Evolutionary conservation across 495 filamentous ascomycete genomes (phyloP), one percentile per base, ranked within the genome.

Genomic region (Aspergillus carlsbadensis): DNA sequence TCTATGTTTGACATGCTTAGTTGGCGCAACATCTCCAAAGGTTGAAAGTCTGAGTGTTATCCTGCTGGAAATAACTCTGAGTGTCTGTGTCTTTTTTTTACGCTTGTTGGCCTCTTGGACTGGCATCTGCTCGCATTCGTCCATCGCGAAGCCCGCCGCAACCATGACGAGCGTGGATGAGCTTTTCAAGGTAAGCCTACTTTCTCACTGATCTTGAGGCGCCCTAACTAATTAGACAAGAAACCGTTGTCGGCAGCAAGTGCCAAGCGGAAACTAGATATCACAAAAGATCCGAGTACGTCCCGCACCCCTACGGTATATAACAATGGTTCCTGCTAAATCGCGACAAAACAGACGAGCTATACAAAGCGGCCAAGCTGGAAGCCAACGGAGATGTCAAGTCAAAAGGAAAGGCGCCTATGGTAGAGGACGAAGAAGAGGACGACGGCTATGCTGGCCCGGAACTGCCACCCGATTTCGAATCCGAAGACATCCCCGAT

Each of bases 291-390:
- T 71, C 85, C 88, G 55, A 86, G 88, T 92, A 76, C 67, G 83
- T 71, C 42, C 26, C 48, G 52, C 33, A 37, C 42, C 29, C 45
- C 40, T 33, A 31, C 35, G 39, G 45, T 15, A 31, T 15, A 6
- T 1, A 42, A 2, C 17, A 21, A 24, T 31, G 24, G 8, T 31
- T n/a, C 15, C 22, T 48, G 52, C 70, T 73, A 59, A 75, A 59
- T 55, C 33, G 52, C 43, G 34, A 31, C 22, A 15, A 6, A 46
- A 63, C 33, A 90, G 87, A 84, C 73, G 79, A 89, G 65, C 76
- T 89, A 52, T 94, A 93, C 80, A 98, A 99, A 76, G 85, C 89
- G n/a, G 84, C 86, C 18, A 96, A 92, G 65, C 69, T 87, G 36
- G 77, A 77, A 21, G 65, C 81, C 8, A 81, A 83, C 63, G 79